phyloP scores from a whole-genome alignment of 2,329 filamentous ascomycete species.

The Exophiala spinifera region DNA sequence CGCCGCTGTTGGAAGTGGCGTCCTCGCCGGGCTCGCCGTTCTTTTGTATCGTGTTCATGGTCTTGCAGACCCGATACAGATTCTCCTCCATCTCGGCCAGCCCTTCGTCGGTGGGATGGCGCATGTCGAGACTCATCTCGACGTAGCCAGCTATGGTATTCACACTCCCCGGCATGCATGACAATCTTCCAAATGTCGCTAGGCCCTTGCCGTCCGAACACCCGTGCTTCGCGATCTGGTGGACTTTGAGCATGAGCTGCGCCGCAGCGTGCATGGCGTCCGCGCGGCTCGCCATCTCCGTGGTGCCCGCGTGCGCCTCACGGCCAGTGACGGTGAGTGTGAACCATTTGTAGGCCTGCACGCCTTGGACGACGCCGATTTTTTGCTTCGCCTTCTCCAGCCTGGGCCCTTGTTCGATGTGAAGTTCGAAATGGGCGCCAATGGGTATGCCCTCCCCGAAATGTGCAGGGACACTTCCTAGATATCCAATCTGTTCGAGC shows the following conservation, averaged over 20 bases:
- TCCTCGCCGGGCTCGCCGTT: too few species aligned
- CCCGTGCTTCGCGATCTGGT: slow-evolving; percentile 53
- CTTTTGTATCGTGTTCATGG: too few species aligned
- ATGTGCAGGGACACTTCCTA: slow-evolving; percentile 55
- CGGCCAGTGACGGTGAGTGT: slow-evolving; percentile 63
- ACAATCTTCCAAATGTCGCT: slow-evolving; percentile 68
- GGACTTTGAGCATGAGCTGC: slow-evolving; percentile 64
- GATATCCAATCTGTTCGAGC: slow-evolving; percentile 64
- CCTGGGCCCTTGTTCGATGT: slow-evolving; percentile 80
- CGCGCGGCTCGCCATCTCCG: slow-evolving; percentile 62
- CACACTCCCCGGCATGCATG: slow-evolving; percentile 63
- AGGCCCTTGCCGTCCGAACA: slow-evolving; percentile 52
- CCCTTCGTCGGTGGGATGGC: slow-evolving; percentile 22
- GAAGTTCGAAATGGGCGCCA: slow-evolving; percentile 78
- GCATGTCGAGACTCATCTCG: slow-evolving; percentile 27
- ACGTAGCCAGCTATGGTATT: slow-evolving; percentile 72
- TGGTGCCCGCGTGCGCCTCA: slow-evolving; percentile 74
- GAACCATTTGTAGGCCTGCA: slow-evolving; percentile 74
- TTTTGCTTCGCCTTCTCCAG: slow-evolving; percentile 63
- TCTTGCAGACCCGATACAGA: slow-evolving; percentile 1
- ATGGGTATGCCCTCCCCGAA: slow-evolving; percentile 57
- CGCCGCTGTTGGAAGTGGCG: background rate
- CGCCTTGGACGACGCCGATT: slow-evolving; percentile 68
- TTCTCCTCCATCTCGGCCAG: slow-evolving; percentile 17
- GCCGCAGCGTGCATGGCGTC: slow-evolving; percentile 67